Conservation (phyloP, 2,329 filamentous ascomycete species). For the Chaetomium strumarium region DNA sequence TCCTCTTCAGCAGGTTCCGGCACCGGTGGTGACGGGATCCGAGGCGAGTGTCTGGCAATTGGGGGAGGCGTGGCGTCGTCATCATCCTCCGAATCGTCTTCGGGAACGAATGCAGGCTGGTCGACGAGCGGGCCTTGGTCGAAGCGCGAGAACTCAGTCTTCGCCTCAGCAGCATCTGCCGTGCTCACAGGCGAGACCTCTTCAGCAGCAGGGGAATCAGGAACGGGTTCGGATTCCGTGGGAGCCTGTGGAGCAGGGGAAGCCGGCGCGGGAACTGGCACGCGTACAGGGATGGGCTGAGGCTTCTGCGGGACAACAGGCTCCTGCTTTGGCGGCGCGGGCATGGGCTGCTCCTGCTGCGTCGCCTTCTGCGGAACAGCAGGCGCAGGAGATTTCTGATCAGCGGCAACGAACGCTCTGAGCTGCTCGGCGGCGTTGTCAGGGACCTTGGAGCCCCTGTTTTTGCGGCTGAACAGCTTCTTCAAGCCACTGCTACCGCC, state of each 20-base stretch:
- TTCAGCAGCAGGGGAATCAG: constrained; percentile 42
- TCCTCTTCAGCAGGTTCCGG: constrained; percentile 27
- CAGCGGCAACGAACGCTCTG: constrained; percentile 44
- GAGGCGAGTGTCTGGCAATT: constrained; percentile 39
- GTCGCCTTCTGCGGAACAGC: constrained; percentile 21
- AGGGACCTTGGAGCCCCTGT: constrained; percentile 50
- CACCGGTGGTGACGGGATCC: constrained; percentile 21
- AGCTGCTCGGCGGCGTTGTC: constrained; percentile 48
- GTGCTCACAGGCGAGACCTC: constrained; percentile 55
- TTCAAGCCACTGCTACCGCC: constrained; percentile 45
- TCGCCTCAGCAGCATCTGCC: constrained; percentile 52
- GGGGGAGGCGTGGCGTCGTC: constrained; percentile 47
- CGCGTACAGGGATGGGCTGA: constrained; percentile 14
- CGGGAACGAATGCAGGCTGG: constrained; percentile 72
- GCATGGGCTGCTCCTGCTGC: constrained; percentile 19
- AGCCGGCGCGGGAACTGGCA: constrained; percentile 22
- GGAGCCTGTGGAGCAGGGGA: constrained; percentile 13
- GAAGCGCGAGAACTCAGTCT: constrained; percentile 60
- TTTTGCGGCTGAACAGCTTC: constrained; percentile 62
- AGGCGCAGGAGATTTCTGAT: constrained; percentile 27
- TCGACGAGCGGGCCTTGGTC: constrained; percentile 85
- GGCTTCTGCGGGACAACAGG: constrained; percentile 19
- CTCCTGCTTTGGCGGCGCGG: constrained; percentile 25
- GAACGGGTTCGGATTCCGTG: constrained; percentile 31
- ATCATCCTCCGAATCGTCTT: constrained; percentile 43